phyloP scores from a whole-genome alignment of 2,329 filamentous ascomycete species.

The Ceratocystis destructans region DNA sequence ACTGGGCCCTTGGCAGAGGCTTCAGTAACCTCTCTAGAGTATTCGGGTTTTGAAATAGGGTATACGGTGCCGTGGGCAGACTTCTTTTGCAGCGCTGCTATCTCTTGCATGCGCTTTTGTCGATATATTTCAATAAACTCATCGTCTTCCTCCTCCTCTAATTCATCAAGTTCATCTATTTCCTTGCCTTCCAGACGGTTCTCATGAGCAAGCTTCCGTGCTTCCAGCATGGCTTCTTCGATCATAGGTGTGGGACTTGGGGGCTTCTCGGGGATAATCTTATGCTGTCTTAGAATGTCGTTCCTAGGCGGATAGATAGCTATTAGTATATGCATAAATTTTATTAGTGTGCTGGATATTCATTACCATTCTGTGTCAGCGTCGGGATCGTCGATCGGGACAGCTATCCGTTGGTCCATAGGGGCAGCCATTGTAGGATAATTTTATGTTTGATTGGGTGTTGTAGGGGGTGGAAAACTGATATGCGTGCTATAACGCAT shows the following conservation, averaged over 20 bases:
- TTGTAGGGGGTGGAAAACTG: not conserved
- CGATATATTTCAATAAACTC: conserved; percentile 78
- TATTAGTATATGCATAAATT: not conserved
- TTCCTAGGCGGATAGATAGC: conserved; percentile 48
- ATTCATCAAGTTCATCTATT: conserved; percentile 78
- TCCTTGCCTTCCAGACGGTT: conserved; percentile 91
- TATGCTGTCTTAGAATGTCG: conserved; percentile 92
- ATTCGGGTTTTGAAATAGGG: conserved; percentile 87
- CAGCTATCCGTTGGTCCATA: conserved; percentile 51
- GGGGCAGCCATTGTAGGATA: conserved; percentile 42
- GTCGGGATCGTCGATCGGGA: conserved; percentile 88
- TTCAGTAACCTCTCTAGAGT: conserved; percentile 80
- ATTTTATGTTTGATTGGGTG: not conserved
- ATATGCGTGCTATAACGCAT: not conserved
- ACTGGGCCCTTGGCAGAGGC: conserved; percentile 57
- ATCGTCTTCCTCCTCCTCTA: conserved; percentile 94
- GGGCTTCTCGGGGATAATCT: conserved; percentile 93
- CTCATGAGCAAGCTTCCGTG: conserved; percentile 70
- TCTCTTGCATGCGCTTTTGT: conserved; percentile 73
- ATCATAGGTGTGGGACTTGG: conserved; percentile 92
- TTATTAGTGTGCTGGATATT: conserved; percentile 1
- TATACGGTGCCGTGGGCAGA: conserved; percentile 83
- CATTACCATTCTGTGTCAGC: conserved; percentile 91
- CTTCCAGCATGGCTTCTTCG: conserved; percentile 82
- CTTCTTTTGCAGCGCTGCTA: conserved; percentile 60